These are phyloP conservation scores for Fusarium sororula DNA, from an alignment of 2,329 filamentous ascomycete genomes.

Conservation along the genomic window DNA sequence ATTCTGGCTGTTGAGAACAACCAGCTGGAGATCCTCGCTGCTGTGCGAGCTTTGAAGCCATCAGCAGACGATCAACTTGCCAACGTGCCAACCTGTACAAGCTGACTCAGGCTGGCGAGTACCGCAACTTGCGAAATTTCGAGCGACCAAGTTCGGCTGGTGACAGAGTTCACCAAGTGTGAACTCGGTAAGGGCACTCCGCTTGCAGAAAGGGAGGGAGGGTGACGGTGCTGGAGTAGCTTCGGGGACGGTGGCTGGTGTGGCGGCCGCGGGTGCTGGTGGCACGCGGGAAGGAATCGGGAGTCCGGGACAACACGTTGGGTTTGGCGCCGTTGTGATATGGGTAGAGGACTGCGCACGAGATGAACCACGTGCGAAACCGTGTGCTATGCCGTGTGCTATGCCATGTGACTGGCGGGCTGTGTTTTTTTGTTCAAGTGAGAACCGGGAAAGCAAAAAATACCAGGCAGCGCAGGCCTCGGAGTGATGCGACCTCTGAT, in stretches of 20 bases:
- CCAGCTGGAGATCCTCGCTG: too few species aligned
- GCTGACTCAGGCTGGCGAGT: too few species aligned
- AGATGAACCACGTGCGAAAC: background rate
- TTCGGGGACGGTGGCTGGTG: background rate
- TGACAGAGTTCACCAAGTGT: too few species aligned
- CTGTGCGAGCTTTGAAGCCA: too few species aligned
- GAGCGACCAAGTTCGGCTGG: background rate
- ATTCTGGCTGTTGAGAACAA: too few species aligned
- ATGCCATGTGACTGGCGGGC: background rate
- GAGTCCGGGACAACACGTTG: background rate
- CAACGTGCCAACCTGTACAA: too few species aligned
- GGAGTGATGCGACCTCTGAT: background rate
- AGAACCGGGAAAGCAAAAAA: background rate
- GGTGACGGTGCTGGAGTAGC: background rate
- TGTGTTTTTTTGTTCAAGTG: background rate
- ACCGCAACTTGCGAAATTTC: background rate
- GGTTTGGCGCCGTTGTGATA: rapidly evolving
- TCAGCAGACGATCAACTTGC: too few species aligned
- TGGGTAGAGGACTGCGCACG: background rate
- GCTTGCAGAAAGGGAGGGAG: background rate
- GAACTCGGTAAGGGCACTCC: background rate
- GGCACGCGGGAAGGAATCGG: background rate
- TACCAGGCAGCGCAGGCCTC: background rate
- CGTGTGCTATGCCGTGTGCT: background rate
- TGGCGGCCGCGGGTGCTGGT: too few species aligned